phyloP scores from a whole-genome alignment of 108 stramenopile genomes.

The Cyclotella kingstonii region DNA sequence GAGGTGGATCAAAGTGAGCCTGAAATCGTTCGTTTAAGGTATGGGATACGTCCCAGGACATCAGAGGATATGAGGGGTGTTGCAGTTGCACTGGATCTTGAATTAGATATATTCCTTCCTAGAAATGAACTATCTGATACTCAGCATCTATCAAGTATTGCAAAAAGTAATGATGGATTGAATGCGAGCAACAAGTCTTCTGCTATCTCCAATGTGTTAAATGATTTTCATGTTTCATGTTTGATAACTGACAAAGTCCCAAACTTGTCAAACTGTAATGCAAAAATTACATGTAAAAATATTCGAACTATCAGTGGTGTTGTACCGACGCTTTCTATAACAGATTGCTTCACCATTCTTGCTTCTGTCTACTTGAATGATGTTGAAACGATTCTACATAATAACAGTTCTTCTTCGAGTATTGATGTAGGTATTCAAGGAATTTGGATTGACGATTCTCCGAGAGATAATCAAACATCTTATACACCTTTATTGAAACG shows the following conservation, averaged over 20 bases:
- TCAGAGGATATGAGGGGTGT: conserved; percentile 18
- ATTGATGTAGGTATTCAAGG: conserved; percentile 41
- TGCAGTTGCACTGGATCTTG: conserved; percentile 38
- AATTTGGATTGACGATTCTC: conserved; percentile 17
- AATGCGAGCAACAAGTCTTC: not conserved
- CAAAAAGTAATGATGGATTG: not conserved
- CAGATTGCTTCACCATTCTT: conserved; percentile 41
- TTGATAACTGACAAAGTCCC: conserved; percentile 1
- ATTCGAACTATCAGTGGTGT: conserved; percentile 35
- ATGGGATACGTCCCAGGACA: conserved; percentile 36
- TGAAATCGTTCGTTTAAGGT: conserved; percentile 23
- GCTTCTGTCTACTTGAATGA: conserved; percentile 31
- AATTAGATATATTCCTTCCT: conserved; percentile 29
- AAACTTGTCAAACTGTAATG: not conserved
- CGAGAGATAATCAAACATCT: not conserved
- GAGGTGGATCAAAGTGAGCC: conserved; percentile 8
- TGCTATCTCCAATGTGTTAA: not conserved
- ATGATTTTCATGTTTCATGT: conserved; percentile 47
- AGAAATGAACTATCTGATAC: not conserved
- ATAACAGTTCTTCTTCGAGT: conserved; percentile 2
- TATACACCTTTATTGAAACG: not conserved
- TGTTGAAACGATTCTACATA: conserved; percentile 6
- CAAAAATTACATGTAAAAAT: conserved; percentile 3
- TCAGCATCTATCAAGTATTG: not conserved
- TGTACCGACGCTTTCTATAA: conserved; percentile 26